Percentiles rank a stretch among this genome's conserved stretches.
phyloP scores from a whole-genome alignment of 148 eudicot genomes.

The Euryodendron excelsum region DNA sequence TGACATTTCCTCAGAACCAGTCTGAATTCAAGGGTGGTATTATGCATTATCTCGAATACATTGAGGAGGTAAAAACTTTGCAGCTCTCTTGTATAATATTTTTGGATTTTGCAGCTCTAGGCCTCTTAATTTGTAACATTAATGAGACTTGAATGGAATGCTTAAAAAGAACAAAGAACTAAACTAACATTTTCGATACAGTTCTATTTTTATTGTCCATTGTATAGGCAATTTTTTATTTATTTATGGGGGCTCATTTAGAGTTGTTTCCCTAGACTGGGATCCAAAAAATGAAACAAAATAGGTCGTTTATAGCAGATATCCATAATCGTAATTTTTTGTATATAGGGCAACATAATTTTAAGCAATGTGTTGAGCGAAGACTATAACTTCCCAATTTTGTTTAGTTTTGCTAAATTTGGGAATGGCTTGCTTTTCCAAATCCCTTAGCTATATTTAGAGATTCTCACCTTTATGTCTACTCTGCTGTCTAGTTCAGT shows the following conservation, averaged over 20 bases:
- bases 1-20: slow-evolving; percentile 75
- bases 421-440: background rate
- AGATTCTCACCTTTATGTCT: background rate
- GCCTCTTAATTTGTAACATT: background rate
- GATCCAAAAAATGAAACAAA: background rate
- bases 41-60: slow-evolving; percentile 75
- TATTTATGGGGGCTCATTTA: no score
- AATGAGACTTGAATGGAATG: background rate
- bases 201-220: background rate
- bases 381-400: no score
- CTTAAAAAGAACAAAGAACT: background rate
- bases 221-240: background rate
- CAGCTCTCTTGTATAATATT: background rate
- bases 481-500: background rate
- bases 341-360: no score
- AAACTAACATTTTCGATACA: background rate
- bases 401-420: no score
- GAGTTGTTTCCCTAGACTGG: background rate
- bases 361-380: no score
- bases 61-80: slow-evolving; percentile 70
- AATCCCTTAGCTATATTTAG: background rate
- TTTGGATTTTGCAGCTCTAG: background rate
- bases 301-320: no score
- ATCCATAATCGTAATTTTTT: no score
- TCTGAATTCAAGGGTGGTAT: slow-evolving; percentile 61